Conservation (phyloP, 768 basidiomycete genomes). For the Leucocoprinus sp. region DNA sequence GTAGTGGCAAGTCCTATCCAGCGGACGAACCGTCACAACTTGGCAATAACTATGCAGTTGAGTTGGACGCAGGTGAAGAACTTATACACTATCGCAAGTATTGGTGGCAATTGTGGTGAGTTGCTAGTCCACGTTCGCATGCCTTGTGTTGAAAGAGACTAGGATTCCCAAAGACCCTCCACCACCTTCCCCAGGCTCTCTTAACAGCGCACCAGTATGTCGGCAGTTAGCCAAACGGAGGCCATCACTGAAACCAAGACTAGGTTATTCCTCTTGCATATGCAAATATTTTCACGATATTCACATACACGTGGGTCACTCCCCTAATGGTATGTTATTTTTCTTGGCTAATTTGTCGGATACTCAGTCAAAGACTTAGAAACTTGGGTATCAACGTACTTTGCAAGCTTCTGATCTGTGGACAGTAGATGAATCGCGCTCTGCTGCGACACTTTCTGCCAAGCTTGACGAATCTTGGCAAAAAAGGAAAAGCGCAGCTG, state of each 20-base stretch:
- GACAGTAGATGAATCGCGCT: conserved; percentile 47
- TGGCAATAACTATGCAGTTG: conserved; percentile 13
- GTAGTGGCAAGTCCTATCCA: not conserved
- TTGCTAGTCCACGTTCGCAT: not conserved
- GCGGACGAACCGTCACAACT: not conserved
- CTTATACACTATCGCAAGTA: conserved; percentile 32
- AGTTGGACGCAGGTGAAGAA: conserved; percentile 33
- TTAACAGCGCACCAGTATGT: conserved; percentile 47
- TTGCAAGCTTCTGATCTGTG: conserved; percentile 71
- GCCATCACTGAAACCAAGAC: not conserved
- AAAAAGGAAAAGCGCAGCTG: conserved; percentile 36
- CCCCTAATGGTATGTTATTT: conserved; percentile 38
- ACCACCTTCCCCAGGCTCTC: conserved; percentile 42
- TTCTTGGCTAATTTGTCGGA: not conserved
- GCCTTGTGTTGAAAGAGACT: not conserved
- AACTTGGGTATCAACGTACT: conserved; percentile 62
- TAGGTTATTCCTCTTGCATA: conserved; percentile 49
- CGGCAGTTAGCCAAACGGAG: not conserved
- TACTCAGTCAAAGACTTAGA: conserved; percentile 21
- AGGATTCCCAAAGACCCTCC: conserved; percentile 58
- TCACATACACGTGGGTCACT: conserved; percentile 62
- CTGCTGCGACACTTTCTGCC: conserved; percentile 40
- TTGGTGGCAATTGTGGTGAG: conserved; percentile 53
- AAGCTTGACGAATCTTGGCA: conserved; percentile 51
- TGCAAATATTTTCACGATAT: conserved; percentile 48